A percentile compares a stretch with the other conserved stretches of the same genome.
Evolutionary conservation across 768 basidiomycete species (phyloP).

Genomic region (Hortiboletus campestris): DNA sequence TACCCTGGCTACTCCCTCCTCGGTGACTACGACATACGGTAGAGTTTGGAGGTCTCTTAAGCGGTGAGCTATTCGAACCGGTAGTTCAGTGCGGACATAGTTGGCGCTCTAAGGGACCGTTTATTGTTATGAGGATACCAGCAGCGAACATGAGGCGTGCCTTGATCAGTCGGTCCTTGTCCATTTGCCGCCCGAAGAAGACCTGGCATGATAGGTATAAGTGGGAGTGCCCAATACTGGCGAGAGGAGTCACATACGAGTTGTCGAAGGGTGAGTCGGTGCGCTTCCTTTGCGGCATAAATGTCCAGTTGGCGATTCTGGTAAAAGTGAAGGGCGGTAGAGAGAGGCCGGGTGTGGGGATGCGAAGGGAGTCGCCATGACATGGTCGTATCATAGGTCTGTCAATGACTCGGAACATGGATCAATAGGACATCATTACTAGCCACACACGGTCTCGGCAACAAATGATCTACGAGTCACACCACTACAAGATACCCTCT

Average conservation of each 20-base stretch:
- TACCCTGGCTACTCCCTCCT: slow-evolving; percentile 78
- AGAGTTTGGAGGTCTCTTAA: slow-evolving; percentile 83
- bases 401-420: too few relatives aligned
- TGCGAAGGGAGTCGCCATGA: slow-evolving; percentile 13
- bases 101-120: slow-evolving; percentile 66
- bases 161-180: slow-evolving; percentile 73
- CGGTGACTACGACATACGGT: slow-evolving; percentile 84
- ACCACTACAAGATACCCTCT: slow-evolving; percentile 58
- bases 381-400: slow-evolving; percentile 16
- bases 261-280: slow-evolving; percentile 73
- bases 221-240: background rate
- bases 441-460: background rate
- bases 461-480: background rate
- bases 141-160: slow-evolving; percentile 33
- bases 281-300: slow-evolving; percentile 72
- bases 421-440: background rate
- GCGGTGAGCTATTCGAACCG: slow-evolving; percentile 84
- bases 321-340: slow-evolving; percentile 65
- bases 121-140: background rate
- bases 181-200: slow-evolving; percentile 84
- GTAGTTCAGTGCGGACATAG: slow-evolving; percentile 86
- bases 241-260: slow-evolving; percentile 47
- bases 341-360: slow-evolving; percentile 32
- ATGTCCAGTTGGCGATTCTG: slow-evolving; percentile 80
- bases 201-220: slow-evolving; percentile 44